Percentiles rank a stretch among this genome's conserved stretches.
Evolutionary conservation across 2,329 filamentous ascomycete species (phyloP).

Genomic region (Colletotrichum graminicola): DNA sequence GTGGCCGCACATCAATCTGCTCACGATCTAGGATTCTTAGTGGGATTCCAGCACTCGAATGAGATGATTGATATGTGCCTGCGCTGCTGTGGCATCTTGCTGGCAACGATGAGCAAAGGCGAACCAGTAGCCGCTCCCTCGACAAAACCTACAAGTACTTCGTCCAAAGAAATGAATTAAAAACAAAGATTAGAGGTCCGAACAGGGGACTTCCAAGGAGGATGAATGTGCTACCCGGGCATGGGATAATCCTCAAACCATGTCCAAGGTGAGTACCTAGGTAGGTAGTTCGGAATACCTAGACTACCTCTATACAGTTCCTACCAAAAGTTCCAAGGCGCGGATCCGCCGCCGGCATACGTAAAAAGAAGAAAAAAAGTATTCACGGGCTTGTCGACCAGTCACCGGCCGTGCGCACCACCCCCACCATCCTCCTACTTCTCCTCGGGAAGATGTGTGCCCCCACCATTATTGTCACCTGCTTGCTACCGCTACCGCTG

Average conservation of each 20-base stretch:
- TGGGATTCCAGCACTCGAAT: background rate
- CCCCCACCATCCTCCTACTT: background rate
- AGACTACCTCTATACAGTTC: too few relatives aligned
- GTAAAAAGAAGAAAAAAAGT: slow-evolving; percentile 17
- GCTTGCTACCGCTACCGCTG: background rate
- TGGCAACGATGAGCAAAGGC: background rate
- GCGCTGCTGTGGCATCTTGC: background rate
- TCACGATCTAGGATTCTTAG: slow-evolving; percentile 2
- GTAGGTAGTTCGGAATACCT: too few relatives aligned
- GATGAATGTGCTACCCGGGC: background rate
- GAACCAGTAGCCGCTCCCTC: background rate
- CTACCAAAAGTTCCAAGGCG: slow-evolving; percentile 8
- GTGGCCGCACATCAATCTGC: background rate
- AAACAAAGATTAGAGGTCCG: background rate
- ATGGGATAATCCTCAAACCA: slow-evolving; percentile 24
- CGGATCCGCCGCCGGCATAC: slow-evolving; percentile 22
- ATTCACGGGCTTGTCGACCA: slow-evolving; percentile 23
- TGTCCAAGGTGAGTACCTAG: background rate
- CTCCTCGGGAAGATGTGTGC: slow-evolving; percentile 20
- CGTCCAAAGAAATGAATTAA: background rate
- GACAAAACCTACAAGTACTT: background rate
- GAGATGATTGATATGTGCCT: background rate
- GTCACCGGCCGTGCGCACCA: slow-evolving; percentile 18
- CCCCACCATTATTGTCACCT: slow-evolving; percentile 39
- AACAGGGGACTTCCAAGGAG: slow-evolving; percentile 12